phyloP scores from a whole-genome alignment of 208 protist genomes.

The Lotmaria passim region DNA sequence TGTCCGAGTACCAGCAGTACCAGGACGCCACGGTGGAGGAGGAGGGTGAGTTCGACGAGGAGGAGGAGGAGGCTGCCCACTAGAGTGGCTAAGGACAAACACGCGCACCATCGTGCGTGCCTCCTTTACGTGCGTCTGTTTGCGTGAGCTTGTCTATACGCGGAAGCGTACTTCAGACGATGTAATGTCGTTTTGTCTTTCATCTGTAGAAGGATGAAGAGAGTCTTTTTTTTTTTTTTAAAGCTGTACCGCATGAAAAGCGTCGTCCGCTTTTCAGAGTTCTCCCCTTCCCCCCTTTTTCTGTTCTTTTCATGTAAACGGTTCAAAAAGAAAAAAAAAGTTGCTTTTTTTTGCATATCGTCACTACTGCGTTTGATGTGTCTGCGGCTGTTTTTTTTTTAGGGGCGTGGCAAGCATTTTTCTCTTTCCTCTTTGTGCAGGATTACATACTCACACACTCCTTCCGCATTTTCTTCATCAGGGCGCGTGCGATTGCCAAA shows the following conservation, averaged over 20 bases:
- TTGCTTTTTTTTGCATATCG: too few species aligned
- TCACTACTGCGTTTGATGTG: too few species aligned
- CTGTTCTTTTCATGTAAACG: neutral
- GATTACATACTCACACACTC: too few species aligned
- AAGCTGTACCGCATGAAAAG: slow-evolving; percentile 15
- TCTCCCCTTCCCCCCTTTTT: neutral
- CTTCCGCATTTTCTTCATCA: too few species aligned
- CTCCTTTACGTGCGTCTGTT: too few species aligned
- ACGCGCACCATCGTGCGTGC: too few species aligned
- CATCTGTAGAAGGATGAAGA: neutral
- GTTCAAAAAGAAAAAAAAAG: too few species aligned
- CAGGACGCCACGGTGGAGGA: slow-evolving; percentile 86
- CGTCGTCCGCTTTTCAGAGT: slow-evolving; percentile 2
- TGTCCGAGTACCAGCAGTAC: too few species aligned
- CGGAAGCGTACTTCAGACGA: neutral
- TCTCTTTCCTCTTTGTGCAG: too few species aligned
- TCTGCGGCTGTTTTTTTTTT: neutral
- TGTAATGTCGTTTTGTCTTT: slow-evolving; percentile 17
- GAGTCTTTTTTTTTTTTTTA: neutral
- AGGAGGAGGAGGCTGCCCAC: slow-evolving; percentile 67
- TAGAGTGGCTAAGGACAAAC: too few species aligned
- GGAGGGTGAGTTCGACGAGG: slow-evolving; percentile 61
- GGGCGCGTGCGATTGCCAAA: too few species aligned
- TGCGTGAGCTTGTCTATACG: neutral
- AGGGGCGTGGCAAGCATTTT: too few species aligned